phyloP scores from a whole-genome alignment of 208 protist species.

The Leishmania tarentolae region DNA sequence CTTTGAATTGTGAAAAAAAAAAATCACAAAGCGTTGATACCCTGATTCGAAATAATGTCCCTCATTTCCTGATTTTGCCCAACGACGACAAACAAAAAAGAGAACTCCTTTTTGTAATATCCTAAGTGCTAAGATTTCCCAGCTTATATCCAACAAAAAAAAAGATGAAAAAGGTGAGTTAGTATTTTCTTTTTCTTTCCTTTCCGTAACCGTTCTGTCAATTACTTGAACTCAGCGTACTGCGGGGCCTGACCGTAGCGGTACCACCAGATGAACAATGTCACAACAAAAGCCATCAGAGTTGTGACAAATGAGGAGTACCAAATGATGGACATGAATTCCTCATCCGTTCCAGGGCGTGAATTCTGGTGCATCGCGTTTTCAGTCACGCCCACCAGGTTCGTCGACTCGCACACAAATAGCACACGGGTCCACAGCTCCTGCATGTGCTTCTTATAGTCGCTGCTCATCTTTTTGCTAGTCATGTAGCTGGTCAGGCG shows the following conservation, averaged over 20 bases:
- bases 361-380: slow-evolving; percentile 81
- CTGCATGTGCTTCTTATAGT: slow-evolving; percentile 91
- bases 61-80: neutral
- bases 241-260: slow-evolving; percentile 85
- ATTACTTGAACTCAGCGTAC: slow-evolving; percentile 85
- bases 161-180: slow-evolving; percentile 7
- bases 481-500: slow-evolving; percentile 90
- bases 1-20: neutral
- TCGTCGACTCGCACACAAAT: slow-evolving; percentile 86
- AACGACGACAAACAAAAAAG: neutral
- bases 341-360: slow-evolving; percentile 85
- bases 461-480: slow-evolving; percentile 90
- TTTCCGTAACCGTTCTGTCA: neutral
- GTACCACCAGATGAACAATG: slow-evolving; percentile 82
- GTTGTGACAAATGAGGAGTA: slow-evolving; percentile 73
- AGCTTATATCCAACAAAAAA: slow-evolving; percentile 14
- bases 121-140: slow-evolving; percentile 23
- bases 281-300: slow-evolving; percentile 65
- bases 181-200: slow-evolving; percentile 1
- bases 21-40: neutral
- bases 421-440: slow-evolving; percentile 84
- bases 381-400: slow-evolving; percentile 76
- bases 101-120: slow-evolving; percentile 12
- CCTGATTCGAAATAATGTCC: neutral
- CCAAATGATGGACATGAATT: slow-evolving; percentile 91